A percentile compares a stretch with the other conserved stretches of the same genome.
These are phyloP conservation scores for Colletotrichum sansevieriae DNA, from an alignment of 2,329 filamentous ascomycete species.

Conservation along the genomic window DNA sequence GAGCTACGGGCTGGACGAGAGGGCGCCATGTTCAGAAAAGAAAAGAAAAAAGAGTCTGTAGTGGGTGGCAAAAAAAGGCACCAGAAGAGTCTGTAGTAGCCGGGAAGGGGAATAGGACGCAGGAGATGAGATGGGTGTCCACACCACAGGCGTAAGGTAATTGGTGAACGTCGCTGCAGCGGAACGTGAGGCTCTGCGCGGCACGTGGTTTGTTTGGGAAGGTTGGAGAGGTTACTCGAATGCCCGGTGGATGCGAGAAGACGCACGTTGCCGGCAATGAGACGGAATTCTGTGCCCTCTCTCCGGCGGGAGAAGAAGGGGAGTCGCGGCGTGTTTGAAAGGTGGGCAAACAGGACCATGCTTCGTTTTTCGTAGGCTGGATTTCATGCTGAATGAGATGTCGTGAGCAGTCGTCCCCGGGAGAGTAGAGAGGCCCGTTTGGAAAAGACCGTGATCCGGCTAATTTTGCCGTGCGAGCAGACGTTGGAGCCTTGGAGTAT, in stretches of 20 bases:
- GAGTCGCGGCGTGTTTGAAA: not conserved
- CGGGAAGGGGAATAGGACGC: not conserved
- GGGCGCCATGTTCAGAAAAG: not conserved
- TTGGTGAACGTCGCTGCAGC: not conserved
- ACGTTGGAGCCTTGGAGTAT: slow-evolving; percentile 14
- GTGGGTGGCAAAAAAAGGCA: not conserved
- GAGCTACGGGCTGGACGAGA: slow-evolving; percentile 14
- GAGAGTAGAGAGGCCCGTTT: slow-evolving; percentile 2
- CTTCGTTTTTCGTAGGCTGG: slow-evolving; percentile 21
- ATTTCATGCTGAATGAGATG: not conserved
- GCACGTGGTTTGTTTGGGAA: slow-evolving; percentile 25
- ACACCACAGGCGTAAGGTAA: not conserved
- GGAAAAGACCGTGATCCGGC: slow-evolving; percentile 13
- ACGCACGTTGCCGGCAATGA: not conserved
- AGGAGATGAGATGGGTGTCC: slow-evolving; percentile 8
- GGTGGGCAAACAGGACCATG: not conserved
- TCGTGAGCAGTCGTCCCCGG: slow-evolving; percentile 4
- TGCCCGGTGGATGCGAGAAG: slow-evolving; percentile 15
- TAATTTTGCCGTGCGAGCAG: slow-evolving; percentile 27
- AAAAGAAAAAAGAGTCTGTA: not conserved
- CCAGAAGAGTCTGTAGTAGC: not conserved
- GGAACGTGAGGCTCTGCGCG: slow-evolving; percentile 26
- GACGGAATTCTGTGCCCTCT: slow-evolving; percentile 28
- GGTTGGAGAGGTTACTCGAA: slow-evolving; percentile 9
- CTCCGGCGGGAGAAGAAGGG: not conserved